Evolutionary conservation across 495 filamentous ascomycete genomes (phyloP).

Genomic region (Penicillium arizonense): DNA sequence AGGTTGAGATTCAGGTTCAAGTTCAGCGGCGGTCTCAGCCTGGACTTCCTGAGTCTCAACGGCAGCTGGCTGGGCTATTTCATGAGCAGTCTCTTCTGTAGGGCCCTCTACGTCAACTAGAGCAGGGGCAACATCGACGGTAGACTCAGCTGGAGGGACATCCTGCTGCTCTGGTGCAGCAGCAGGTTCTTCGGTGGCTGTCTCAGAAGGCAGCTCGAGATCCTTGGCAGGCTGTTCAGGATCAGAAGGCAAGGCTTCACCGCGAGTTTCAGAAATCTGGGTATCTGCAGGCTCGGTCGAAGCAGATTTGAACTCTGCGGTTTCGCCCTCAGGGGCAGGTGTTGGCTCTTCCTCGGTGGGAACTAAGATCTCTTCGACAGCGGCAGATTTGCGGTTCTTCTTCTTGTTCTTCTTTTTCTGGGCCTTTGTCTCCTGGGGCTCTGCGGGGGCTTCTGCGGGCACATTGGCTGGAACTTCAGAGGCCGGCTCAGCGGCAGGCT

Average conservation of each 20-base stretch:
- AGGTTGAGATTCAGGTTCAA: constrained; percentile 6
- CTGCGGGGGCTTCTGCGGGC: neutral
- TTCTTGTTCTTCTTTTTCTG: constrained; percentile 35
- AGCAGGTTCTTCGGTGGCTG: constrained; percentile 3
- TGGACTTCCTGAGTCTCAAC: constrained; percentile 3
- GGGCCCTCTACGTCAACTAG: constrained; percentile 15
- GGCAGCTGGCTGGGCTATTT: constrained; percentile 5
- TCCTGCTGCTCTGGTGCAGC: neutral
- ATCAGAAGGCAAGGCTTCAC: constrained; percentile 16
- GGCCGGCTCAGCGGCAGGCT: constrained; percentile 4
- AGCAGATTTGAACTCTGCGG: constrained; percentile 8
- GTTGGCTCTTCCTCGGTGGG: constrained; percentile 2
- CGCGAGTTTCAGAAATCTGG: constrained; percentile 18
- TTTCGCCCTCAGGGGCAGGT: constrained; percentile 17
- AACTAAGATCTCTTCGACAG: constrained; percentile 20
- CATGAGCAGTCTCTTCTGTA: neutral
- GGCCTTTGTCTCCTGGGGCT: constrained; percentile 10
- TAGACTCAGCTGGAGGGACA: neutral
- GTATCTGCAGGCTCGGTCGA: constrained; percentile 11
- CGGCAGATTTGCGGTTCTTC: constrained; percentile 32
- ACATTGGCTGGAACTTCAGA: neutral
- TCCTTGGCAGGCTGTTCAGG: neutral
- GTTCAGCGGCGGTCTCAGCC: neutral
- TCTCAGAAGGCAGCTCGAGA: constrained; percentile 1
- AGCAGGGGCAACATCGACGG: neutral